Evolutionary conservation across 2,329 filamentous ascomycete genomes (phyloP).

Genomic region (Rhynchosporium agropyri): DNA sequence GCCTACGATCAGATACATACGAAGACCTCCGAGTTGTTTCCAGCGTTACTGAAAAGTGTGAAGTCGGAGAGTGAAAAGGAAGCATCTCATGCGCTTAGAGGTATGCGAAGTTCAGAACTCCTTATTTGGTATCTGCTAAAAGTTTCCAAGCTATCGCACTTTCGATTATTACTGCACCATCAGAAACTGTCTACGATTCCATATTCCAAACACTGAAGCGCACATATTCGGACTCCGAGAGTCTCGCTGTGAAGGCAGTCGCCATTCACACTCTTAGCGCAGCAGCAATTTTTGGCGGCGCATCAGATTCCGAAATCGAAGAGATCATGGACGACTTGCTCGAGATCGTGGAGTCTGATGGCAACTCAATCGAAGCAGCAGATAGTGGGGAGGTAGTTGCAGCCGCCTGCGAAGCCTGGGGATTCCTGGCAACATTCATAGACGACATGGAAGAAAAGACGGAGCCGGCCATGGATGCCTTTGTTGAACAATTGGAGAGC

Average conservation of each 20-base stretch:
- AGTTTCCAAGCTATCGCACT: constrained; percentile 56
- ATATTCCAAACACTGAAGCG: constrained; percentile 58
- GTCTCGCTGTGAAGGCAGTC: constrained; percentile 58
- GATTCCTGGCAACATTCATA: constrained; percentile 65
- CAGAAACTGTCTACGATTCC: constrained; percentile 62
- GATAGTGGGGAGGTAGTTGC: constrained; percentile 64
- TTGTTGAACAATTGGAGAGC: constrained; percentile 71
- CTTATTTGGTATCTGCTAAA: constrained; percentile 11
- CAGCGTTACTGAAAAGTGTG: constrained; percentile 64
- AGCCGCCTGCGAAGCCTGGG: constrained; percentile 70
- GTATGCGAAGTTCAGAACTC: constrained; percentile 39
- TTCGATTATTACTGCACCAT: constrained; percentile 63
- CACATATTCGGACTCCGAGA: constrained; percentile 62
- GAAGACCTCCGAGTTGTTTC: constrained; percentile 58
- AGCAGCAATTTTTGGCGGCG: constrained; percentile 66
- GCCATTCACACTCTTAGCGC: constrained; percentile 67
- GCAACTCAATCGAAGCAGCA: constrained; percentile 61
- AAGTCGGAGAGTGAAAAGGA: constrained; percentile 65
- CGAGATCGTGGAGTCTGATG: constrained; percentile 70
- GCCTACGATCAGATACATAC: constrained; percentile 59
- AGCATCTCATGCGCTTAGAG: constrained; percentile 62
- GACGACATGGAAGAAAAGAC: constrained; percentile 67
- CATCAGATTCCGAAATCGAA: constrained; percentile 60
- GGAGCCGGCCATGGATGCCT: constrained; percentile 66
- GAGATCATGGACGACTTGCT: constrained; percentile 68